phyloP scores from a whole-genome alignment of 257 asterid species.

The Henckelia pumila region DNA sequence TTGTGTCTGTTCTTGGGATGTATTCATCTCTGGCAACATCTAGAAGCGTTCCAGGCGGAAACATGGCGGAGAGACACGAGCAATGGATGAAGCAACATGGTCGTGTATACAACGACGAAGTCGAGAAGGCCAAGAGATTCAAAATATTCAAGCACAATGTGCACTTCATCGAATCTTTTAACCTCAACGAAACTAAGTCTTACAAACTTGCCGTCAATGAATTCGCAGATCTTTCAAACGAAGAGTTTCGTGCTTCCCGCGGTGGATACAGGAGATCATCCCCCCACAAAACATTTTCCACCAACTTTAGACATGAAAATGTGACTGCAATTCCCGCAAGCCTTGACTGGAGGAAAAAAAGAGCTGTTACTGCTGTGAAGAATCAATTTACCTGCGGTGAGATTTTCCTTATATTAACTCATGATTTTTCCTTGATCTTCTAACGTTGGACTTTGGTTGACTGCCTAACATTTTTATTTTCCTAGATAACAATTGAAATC shows the following conservation, averaged over 20 bases:
- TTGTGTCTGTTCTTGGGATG: constrained; percentile 2
- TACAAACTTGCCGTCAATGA: constrained; percentile 23
- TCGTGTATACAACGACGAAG: constrained; percentile 18
- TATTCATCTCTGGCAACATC: constrained; percentile 12
- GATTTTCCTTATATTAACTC: too few relatives aligned
- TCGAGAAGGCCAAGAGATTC: constrained; percentile 24
- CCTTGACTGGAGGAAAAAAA: constrained; percentile 28
- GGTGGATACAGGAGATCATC: constrained; percentile 14
- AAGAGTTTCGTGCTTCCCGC: constrained; percentile 18
- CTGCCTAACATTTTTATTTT: too few relatives aligned
- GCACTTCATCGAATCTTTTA: constrained; percentile 20
- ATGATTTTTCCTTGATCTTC: too few relatives aligned
- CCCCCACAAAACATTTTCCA: background rate
- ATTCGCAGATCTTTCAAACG: constrained; percentile 20
- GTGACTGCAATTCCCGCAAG: constrained; percentile 18
- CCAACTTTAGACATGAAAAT: constrained; percentile 19
- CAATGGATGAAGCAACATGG: constrained; percentile 27
- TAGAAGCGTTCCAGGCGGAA: constrained; percentile 2
- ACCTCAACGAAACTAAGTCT: background rate
- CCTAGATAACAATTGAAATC: too few relatives aligned
- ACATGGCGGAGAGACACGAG: constrained; percentile 21
- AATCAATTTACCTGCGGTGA: constrained; percentile 34
- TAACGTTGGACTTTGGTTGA: too few relatives aligned
- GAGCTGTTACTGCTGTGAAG: constrained; percentile 32
- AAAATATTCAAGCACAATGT: constrained; percentile 27